Conservation (phyloP, 371 early-diverging fungal genomes). For the Mortierella polycephala region DNA sequence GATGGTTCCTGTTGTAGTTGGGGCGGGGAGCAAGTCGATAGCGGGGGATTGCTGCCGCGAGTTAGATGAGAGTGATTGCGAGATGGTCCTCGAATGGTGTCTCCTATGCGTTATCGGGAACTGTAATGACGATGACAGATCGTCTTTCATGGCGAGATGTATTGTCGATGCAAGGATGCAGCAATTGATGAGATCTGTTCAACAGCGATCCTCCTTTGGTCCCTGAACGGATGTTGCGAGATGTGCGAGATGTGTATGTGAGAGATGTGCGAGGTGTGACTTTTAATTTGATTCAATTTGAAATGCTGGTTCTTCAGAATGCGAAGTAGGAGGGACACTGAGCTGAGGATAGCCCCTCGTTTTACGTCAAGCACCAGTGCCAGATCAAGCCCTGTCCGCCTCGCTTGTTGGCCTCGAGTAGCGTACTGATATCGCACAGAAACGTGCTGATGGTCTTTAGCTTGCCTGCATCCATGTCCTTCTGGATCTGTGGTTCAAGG, state of each 20-base stretch:
- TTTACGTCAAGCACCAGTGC: conserved; percentile 50
- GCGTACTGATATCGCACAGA: conserved; percentile 42
- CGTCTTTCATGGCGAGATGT: conserved; percentile 38
- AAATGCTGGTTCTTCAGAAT: too few relatives aligned
- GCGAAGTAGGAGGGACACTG: too few relatives aligned
- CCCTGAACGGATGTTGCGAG: too few relatives aligned
- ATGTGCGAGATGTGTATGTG: not conserved
- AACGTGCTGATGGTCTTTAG: conserved; percentile 40
- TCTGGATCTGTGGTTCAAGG: conserved; percentile 27
- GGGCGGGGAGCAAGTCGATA: conserved; percentile 30
- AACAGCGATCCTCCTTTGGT: too few relatives aligned
- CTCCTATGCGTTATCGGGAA: conserved; percentile 33
- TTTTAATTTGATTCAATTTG: too few relatives aligned
- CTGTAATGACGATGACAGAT: conserved; percentile 16
- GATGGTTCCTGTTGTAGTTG: conserved; percentile 38
- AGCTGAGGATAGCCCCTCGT: too few relatives aligned
- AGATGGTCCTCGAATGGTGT: conserved; percentile 47
- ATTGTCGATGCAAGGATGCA: too few relatives aligned
- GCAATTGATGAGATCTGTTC: too few relatives aligned
- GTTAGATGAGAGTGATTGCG: conserved; percentile 36
- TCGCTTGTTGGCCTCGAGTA: conserved; percentile 33
- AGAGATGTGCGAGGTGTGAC: too few relatives aligned
- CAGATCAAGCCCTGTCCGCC: conserved; percentile 51
- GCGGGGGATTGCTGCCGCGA: conserved; percentile 53
- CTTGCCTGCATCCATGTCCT: conserved; percentile 21